phyloP scores from a whole-genome alignment of 164 flowering plant species.

The Vitis cinerea region DNA sequence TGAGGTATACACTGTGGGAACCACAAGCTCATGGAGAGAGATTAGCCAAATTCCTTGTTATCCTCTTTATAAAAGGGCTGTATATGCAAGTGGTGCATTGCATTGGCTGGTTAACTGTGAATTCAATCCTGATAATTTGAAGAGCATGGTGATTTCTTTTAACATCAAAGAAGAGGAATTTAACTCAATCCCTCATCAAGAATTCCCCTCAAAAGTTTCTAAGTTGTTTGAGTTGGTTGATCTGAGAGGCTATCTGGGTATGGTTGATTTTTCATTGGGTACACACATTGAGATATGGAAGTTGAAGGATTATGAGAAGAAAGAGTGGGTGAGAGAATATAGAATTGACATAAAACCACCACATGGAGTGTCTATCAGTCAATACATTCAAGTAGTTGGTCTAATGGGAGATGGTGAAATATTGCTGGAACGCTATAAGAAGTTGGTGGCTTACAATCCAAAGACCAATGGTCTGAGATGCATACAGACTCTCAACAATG shows the following conservation, averaged over 20 bases:
- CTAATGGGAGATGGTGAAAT: slow-evolving; percentile 6
- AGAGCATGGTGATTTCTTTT: slow-evolving; percentile 1
- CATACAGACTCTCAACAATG: too few relatives aligned
- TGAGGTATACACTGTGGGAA: slow-evolving; percentile 3
- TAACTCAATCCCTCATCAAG: background rate
- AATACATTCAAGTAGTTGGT: background rate
- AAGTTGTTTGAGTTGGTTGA: background rate
- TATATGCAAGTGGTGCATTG: slow-evolving; percentile 6
- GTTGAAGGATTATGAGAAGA: slow-evolving; percentile 5
- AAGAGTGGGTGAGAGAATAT: slow-evolving; percentile 6
- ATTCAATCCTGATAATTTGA: background rate
- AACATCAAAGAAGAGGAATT: slow-evolving; percentile 2
- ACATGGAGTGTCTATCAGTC: background rate
- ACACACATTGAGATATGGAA: slow-evolving; percentile 17
- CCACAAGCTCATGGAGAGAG: background rate
- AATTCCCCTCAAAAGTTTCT: background rate
- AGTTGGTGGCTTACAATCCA: slow-evolving; percentile 5
- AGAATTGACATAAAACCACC: background rate
- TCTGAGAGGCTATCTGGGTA: slow-evolving; percentile 4
- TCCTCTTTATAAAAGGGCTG: slow-evolving; percentile 1
- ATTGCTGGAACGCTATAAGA: background rate
- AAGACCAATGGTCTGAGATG: slow-evolving; percentile 1
- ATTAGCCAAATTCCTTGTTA: background rate
- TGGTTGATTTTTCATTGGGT: background rate
- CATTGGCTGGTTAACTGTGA: slow-evolving; percentile 2